Conservation (phyloP, 1,139 yeast species). For the Scheffersomyces quercinus region DNA sequence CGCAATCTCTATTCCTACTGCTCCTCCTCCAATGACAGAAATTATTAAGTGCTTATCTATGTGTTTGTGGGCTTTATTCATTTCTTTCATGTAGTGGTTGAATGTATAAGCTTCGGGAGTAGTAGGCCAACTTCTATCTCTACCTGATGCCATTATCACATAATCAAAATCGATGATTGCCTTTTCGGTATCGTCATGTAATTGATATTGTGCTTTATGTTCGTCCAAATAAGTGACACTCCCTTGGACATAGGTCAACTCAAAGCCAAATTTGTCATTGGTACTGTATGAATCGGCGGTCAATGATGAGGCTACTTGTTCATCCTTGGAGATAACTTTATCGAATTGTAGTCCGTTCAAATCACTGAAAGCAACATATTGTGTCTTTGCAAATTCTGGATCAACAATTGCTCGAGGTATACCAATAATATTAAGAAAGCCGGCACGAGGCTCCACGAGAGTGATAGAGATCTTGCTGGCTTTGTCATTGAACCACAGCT, state of each 20-base stretch:
- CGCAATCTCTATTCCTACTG: conserved; percentile 51
- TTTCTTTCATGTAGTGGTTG: conserved; percentile 31
- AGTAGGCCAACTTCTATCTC: conserved; percentile 56
- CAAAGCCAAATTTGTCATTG: conserved; percentile 17
- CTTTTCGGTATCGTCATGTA: conserved; percentile 13
- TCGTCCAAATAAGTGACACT: conserved; percentile 32
- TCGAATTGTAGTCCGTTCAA: conserved; percentile 33
- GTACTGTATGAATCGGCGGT: conserved; percentile 10
- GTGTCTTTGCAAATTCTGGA: conserved; percentile 44
- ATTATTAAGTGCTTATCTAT: conserved; percentile 24
- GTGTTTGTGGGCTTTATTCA: conserved; percentile 28
- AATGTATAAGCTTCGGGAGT: conserved; percentile 43
- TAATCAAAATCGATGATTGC: conserved; percentile 47
- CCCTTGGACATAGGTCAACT: conserved; percentile 42
- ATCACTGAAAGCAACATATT: conserved; percentile 36
- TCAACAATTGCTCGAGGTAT: conserved; percentile 52
- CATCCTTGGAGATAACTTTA: conserved; percentile 24
- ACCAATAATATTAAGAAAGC: conserved; percentile 53
- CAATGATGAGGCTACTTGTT: conserved; percentile 13
- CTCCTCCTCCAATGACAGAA: conserved; percentile 50
- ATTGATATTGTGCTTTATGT: conserved; percentile 23
- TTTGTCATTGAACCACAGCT: conserved; percentile 9
- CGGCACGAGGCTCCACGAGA: conserved; percentile 52
- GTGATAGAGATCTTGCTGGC: conserved; percentile 34
- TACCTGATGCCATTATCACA: conserved; percentile 50